Evolutionary conservation across 805 yeast genomes (phyloP).

Genomic region (Monosporozyma aerobia): DNA sequence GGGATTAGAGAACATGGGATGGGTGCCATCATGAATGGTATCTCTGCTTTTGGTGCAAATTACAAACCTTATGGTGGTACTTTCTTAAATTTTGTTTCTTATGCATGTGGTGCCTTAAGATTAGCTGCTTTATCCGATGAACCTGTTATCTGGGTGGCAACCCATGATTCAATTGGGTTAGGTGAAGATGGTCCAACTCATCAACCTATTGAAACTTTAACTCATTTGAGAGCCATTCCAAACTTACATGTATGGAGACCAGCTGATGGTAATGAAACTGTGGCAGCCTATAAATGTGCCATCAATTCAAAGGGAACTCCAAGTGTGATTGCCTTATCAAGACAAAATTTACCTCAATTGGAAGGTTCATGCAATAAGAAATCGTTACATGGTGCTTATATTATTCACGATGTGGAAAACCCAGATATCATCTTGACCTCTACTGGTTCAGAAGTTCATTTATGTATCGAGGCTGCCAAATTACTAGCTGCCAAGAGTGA

Average conservation of each 20-base stretch:
- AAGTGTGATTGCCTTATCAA: slow-evolving; percentile 64
- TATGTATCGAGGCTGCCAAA: slow-evolving; percentile 78
- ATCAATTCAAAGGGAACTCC: slow-evolving; percentile 57
- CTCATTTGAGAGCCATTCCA: slow-evolving; percentile 80
- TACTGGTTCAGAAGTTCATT: slow-evolving; percentile 86
- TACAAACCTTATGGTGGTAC: slow-evolving; percentile 93
- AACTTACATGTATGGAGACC: slow-evolving; percentile 85
- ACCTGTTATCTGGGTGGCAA: slow-evolving; percentile 81
- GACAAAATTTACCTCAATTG: slow-evolving; percentile 88
- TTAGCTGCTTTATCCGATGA: slow-evolving; percentile 74
- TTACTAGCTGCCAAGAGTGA: slow-evolving; percentile 39
- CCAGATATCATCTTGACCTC: slow-evolving; percentile 73
- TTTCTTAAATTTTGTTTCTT: slow-evolving; percentile 86
- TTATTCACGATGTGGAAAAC: slow-evolving; percentile 44
- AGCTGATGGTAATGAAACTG: slow-evolving; percentile 83
- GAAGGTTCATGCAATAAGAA: slow-evolving; percentile 86
- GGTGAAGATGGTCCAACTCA: slow-evolving; percentile 95
- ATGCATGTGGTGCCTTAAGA: slow-evolving; percentile 83
- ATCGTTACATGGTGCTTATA: slow-evolving; percentile 94
- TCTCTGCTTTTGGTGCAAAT: slow-evolving; percentile 80
- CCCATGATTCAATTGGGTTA: slow-evolving; percentile 83
- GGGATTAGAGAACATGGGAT: slow-evolving; percentile 99
- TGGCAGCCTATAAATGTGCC: slow-evolving; percentile 71
- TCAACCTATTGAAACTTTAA: slow-evolving; percentile 83
- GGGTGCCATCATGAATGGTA: slow-evolving; percentile 98